A percentile compares a stretch with the other conserved stretches of the same genome.
These are phyloP conservation scores for Magnaporthiopsis rhizophila DNA, from an alignment of 2,329 filamentous ascomycete species.

Conservation along the genomic window DNA sequence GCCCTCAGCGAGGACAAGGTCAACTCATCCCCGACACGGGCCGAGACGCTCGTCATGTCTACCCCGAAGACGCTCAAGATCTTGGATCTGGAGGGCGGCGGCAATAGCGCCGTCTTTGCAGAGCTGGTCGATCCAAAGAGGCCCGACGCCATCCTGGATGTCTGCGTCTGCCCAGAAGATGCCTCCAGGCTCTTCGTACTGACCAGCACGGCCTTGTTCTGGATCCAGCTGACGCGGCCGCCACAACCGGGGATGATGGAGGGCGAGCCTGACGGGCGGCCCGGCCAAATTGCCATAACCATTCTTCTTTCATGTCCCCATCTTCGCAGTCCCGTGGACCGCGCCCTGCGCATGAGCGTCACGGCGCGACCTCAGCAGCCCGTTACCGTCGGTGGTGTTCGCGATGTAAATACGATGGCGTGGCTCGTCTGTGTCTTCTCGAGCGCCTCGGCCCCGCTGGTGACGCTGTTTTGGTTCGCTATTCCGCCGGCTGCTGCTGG, in stretches of 20 bases:
- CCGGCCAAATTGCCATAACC: background rate
- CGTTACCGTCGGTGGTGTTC: conserved; percentile 8
- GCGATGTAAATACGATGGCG: conserved; percentile 2
- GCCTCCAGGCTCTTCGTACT: conserved; percentile 48
- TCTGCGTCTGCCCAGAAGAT: conserved; percentile 38
- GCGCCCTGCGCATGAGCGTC: conserved; percentile 31
- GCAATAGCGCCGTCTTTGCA: conserved; percentile 12
- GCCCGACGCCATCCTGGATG: conserved; percentile 44
- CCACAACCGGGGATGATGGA: too few relatives aligned
- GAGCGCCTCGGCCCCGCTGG: conserved; percentile 12
- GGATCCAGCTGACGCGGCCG: conserved; percentile 31
- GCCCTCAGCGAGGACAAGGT: background rate
- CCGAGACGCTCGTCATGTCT: conserved; percentile 19
- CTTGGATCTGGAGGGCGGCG: conserved; percentile 12
- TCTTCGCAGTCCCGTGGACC: conserved; percentile 29
- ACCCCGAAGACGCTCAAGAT: conserved; percentile 21
- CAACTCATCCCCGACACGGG: background rate
- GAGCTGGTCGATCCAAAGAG: conserved; percentile 18
- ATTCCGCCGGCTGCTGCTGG: conserved; percentile 6
- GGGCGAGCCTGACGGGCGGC: too few relatives aligned
- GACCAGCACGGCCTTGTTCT: conserved; percentile 43
- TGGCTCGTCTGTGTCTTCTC: conserved; percentile 20
- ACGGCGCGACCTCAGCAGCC: conserved; percentile 15
- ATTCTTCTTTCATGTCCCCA: conserved; percentile 37
- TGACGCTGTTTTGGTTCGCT: conserved; percentile 20